Evolutionary conservation across 257 asterid species (phyloP).

Genomic region (Solanum okadae): DNA sequence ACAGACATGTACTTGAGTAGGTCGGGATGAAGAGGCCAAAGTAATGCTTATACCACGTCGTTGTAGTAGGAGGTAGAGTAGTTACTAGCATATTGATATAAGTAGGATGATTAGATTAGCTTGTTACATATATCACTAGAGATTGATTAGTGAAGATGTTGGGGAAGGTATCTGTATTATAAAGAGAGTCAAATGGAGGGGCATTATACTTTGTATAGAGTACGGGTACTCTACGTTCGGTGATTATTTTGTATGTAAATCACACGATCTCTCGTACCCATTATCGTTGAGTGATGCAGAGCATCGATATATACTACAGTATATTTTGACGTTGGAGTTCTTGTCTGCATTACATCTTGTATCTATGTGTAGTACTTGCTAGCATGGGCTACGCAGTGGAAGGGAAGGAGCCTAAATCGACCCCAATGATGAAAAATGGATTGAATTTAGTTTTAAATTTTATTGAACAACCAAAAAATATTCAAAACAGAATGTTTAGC

Average conservation of each 20-base stretch:
- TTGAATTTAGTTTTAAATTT: too few species aligned
- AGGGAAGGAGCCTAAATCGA: not conserved
- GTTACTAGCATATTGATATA: not conserved
- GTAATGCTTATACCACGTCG: not conserved
- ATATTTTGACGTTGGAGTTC: not conserved
- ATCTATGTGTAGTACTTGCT: not conserved
- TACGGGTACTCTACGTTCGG: not conserved
- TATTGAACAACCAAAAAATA: not conserved
- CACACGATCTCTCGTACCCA: not conserved
- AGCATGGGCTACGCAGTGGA: not conserved
- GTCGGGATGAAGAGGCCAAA: not conserved
- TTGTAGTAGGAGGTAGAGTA: not conserved
- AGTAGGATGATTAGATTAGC: not conserved
- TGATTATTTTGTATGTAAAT: slow-evolving; percentile 1
- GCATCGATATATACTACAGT: not conserved
- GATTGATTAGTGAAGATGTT: not conserved
- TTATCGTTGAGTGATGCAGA: not conserved
- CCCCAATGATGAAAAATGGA: not conserved
- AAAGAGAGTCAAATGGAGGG: not conserved
- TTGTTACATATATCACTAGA: not conserved
- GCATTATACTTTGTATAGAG: not conserved
- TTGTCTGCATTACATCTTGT: not conserved
- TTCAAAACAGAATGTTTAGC: not conserved
- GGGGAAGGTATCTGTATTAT: not conserved
- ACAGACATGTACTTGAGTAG: not conserved